Conservation (phyloP, 2,329 filamentous ascomycete species). For the Botryotinia globosa region DNA sequence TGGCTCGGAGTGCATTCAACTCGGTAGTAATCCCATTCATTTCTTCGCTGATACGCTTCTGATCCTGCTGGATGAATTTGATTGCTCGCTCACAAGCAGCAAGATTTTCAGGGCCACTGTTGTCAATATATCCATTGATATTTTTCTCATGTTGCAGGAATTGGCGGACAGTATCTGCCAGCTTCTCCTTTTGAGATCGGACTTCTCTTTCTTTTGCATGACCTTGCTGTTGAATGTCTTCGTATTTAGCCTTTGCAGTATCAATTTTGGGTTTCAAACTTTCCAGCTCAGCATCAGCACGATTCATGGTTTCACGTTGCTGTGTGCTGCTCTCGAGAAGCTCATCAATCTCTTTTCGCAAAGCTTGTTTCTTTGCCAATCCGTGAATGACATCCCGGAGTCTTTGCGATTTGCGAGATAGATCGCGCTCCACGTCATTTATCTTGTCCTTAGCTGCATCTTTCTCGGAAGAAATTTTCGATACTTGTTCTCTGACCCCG, state of each 20-base stretch:
- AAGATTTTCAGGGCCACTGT: constrained; percentile 71
- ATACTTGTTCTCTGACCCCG: constrained; percentile 58
- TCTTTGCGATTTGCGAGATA: constrained; percentile 70
- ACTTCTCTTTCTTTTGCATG: constrained; percentile 70
- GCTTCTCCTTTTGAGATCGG: constrained; percentile 65
- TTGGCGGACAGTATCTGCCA: constrained; percentile 73
- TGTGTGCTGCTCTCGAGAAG: constrained; percentile 65
- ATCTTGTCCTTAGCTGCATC: constrained; percentile 69
- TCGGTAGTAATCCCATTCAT: constrained; percentile 63
- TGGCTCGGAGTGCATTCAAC: constrained; percentile 74
- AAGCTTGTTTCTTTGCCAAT: constrained; percentile 74
- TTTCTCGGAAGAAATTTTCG: constrained; percentile 65
- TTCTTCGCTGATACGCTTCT: constrained; percentile 64
- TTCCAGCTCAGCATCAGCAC: constrained; percentile 70
- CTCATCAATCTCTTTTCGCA: constrained; percentile 69
- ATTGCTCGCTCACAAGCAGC: constrained; percentile 68
- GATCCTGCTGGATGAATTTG: constrained; percentile 61
- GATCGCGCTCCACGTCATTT: constrained; percentile 70
- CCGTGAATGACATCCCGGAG: constrained; percentile 68
- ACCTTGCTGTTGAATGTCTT: constrained; percentile 71
- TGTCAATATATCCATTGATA: constrained; percentile 75
- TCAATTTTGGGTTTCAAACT: constrained; percentile 71
- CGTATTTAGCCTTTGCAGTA: constrained; percentile 71
- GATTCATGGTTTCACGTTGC: constrained; percentile 67
- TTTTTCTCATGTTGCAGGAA: constrained; percentile 72